Evolutionary conservation across 1,284 basidiomycete species (phyloP).

Genomic region (Leccinum brunneo-olivaceum): DNA sequence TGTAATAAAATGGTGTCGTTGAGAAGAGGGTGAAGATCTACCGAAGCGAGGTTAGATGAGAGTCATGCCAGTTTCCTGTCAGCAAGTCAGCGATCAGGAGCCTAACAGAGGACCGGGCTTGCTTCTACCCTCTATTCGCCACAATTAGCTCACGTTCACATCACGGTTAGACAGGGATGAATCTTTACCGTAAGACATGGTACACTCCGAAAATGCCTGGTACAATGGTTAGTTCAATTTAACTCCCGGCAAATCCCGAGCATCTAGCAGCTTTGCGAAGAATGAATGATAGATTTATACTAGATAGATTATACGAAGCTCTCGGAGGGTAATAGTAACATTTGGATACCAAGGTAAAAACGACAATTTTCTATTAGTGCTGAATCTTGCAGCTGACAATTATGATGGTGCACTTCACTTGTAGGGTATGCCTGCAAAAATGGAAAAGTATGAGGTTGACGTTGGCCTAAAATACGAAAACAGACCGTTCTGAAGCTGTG

Average conservation of each 20-base stretch:
- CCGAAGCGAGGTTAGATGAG: constrained; percentile 12
- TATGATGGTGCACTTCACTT: constrained; percentile 30
- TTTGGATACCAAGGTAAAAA: background rate
- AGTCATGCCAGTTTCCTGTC: constrained; percentile 14
- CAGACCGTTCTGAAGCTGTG: constrained; percentile 50
- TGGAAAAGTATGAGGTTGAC: constrained; percentile 7
- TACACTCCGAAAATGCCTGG: no score
- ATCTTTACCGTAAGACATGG: constrained; percentile 21
- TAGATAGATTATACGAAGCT: no score
- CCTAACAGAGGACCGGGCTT: constrained; percentile 3
- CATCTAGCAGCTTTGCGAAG: no score
- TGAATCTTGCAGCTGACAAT: background rate
- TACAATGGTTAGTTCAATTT: no score
- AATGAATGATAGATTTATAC: no score
- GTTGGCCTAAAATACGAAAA: constrained; percentile 2
- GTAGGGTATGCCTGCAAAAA: constrained; percentile 43
- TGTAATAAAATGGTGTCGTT: constrained; percentile 4
- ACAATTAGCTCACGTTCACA: constrained; percentile 6
- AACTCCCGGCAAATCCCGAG: no score
- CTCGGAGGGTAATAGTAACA: background rate
- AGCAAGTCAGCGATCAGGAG: background rate
- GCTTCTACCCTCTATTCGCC: constrained; percentile 14
- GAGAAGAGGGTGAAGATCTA: constrained; percentile 8
- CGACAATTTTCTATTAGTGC: background rate
- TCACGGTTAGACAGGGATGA: background rate